Base-by-base conservation (phyloP, 1,139 yeast genomes). In the Pichia sp. region DNA sequence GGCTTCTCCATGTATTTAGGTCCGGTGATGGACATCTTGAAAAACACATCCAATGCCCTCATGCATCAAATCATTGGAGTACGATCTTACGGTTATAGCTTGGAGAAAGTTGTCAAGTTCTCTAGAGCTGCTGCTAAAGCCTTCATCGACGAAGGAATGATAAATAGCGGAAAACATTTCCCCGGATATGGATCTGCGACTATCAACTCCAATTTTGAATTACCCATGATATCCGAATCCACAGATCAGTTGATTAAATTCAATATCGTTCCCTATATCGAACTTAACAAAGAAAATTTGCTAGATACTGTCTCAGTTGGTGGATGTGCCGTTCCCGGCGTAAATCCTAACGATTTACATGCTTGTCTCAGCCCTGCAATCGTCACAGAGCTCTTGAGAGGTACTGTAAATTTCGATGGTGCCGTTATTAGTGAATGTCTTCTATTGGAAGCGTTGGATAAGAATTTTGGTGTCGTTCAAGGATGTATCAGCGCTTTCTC, bases 141-240 rank as follows among this genome's bases (percentile, higher is more conserved):
- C 1, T 63, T 74, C 33, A 62, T 64, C 39, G 74, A 66, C 34
- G 81, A 78, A 4, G 80, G 81, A 1, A 52, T 77, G 17, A 57
- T 72, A 23, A 67, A 77, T 3, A 72, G 77, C 43, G 83, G 81
- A 0, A 77, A 77, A 49, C 84, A 77, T 55, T 77, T 77, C 49
- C 84, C 84, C 0, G 85, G 85, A 1, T 75, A 74, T 37, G 84
- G 84, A 4, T 72, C 72, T 44, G 81, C 82, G 1, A 65, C 71
- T 17, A 78, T 77, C 3, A 82, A 77, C 48, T 67, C 77, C 1
- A 58, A 75, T 22, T 56, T 75, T 32, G 83, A 77, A 35, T 55
- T 76, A 29, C 83, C 83, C 3, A 72, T 75, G 67, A 70, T 77
- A 47, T 66, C 74, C 3, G 84, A 77, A 37, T 64, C 76, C 2